A percentile compares a stretch with the other conserved stretches of the same genome.
phyloP scores from a whole-genome alignment of 345 rosid genomes.

The Gossypium bickii region DNA sequence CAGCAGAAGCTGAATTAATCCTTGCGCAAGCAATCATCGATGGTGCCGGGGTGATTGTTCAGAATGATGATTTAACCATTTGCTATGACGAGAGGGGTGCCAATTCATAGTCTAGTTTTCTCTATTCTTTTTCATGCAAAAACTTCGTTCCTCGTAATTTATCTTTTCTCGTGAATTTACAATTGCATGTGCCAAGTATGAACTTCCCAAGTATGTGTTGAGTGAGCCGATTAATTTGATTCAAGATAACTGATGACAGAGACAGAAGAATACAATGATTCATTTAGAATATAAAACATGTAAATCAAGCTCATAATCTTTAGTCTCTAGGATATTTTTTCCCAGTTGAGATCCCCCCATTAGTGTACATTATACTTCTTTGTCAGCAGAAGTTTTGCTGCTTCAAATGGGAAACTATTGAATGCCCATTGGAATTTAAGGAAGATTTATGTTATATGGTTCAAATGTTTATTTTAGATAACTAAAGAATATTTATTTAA shows the following conservation, averaged over 20 bases:
- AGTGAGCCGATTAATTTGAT: constrained; percentile 80
- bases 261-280: constrained; percentile 12
- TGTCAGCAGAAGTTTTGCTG: background rate
- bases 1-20: constrained; percentile 66
- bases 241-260: constrained; percentile 25
- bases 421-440: background rate
- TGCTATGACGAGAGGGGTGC: constrained; percentile 93
- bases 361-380: background rate
- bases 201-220: constrained; percentile 83
- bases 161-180: background rate
- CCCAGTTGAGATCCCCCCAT: background rate
- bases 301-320: constrained; percentile 20
- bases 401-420: background rate
- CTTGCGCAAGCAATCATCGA: constrained; percentile 82
- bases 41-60: constrained; percentile 80
- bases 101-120: background rate
- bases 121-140: background rate
- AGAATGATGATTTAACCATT: constrained; percentile 66
- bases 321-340: background rate
- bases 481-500: background rate
- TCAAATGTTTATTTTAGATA: background rate
- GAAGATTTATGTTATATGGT: background rate
- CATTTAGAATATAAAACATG: constrained; percentile 30
- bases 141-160: background rate
- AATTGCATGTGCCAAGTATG: constrained; percentile 83